Evolutionary conservation across 2,329 filamentous ascomycete species (phyloP).

Genomic region (Arthrobotrys musiformis): DNA sequence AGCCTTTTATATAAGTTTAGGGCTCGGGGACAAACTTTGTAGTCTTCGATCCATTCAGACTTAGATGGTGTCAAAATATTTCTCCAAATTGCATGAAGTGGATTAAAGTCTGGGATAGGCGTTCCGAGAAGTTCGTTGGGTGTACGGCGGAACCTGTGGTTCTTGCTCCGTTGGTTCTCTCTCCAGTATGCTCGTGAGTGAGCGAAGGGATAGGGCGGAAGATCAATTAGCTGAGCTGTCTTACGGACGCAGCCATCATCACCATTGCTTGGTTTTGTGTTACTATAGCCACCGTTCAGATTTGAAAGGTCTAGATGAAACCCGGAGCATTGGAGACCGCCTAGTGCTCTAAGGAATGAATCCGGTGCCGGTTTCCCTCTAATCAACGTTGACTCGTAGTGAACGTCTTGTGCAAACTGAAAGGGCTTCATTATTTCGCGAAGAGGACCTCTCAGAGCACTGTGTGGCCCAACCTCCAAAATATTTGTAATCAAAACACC

Average conservation of each 20-base stretch:
- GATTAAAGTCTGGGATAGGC: slow-evolving; percentile 35
- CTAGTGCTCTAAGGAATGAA: slow-evolving; percentile 17
- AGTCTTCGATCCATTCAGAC: slow-evolving; percentile 29
- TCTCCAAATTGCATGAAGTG: slow-evolving; percentile 24
- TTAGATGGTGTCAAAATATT: slow-evolving; percentile 25
- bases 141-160: slow-evolving; percentile 6
- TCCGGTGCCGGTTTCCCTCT: background rate
- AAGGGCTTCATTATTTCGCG: slow-evolving; percentile 25
- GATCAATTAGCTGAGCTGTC: slow-evolving; percentile 8
- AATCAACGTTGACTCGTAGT: slow-evolving; percentile 13
- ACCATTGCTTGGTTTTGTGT: background rate
- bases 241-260: no score
- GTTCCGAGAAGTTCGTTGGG: slow-evolving; percentile 27
- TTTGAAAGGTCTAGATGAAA: slow-evolving; percentile 23
- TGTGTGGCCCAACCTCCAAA: slow-evolving; percentile 31
- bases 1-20: no score
- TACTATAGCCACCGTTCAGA: slow-evolving; percentile 7
- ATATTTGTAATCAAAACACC: slow-evolving; percentile 27
- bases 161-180: slow-evolving; percentile 23
- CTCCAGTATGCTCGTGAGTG: slow-evolving; percentile 25
- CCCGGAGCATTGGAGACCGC: slow-evolving; percentile 21
- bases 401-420: slow-evolving; percentile 7
- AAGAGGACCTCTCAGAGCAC: slow-evolving; percentile 21
- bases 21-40: background rate
- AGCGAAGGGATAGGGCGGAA: slow-evolving; percentile 30